Evolutionary conservation across 768 basidiomycete genomes (phyloP), one percentile per base, ranked within the genome.

Genomic region (Macrolepiota albuminosa): DNA sequence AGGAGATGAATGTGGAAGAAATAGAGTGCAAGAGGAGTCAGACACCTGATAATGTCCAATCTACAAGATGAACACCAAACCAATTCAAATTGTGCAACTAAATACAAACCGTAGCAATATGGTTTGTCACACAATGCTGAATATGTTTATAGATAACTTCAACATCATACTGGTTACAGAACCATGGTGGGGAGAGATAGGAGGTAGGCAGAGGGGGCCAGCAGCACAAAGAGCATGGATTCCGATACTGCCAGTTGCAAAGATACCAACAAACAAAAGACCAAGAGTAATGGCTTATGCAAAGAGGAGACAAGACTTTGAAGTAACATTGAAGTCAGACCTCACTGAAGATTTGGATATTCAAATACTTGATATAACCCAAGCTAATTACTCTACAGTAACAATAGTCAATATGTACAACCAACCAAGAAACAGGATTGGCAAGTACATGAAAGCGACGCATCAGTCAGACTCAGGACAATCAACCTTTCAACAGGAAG

Each of bases 251-350:
- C 51, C 51, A 3, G 33, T 48, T 2, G 33, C 58, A 0, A 59
- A 1, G 13, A 21, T 54, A 2, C 29, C 58, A 2, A 21, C 7
- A 55, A 47, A 36, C 26, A 58, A 45, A 2, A 45, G 60, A 18
- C 69, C 69, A 0, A 24, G 64, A 1, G 63, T 67, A 1, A 60
- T 71, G 60, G 54, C 66, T 1, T 72, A 68, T 43, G 37, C 47
- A 50, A 61, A 64, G 14, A 21, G 33, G 2, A 26, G 63, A 8
- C 42, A 42, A 0, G 68, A 69, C 49, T 69, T 70, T 34, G 49
- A 62, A 3, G 63, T 70, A 0, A 69, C 70, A 0, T 67, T 70
- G 0, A 51, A 65, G 5, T 64, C 71, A 0, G 67, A 73, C 58
- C 36, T 71, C 0, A 60, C 63, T 1, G 45, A 66, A 16, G 63